phyloP scores from a whole-genome alignment of 768 basidiomycete genomes.

The Clavulina sp. region DNA sequence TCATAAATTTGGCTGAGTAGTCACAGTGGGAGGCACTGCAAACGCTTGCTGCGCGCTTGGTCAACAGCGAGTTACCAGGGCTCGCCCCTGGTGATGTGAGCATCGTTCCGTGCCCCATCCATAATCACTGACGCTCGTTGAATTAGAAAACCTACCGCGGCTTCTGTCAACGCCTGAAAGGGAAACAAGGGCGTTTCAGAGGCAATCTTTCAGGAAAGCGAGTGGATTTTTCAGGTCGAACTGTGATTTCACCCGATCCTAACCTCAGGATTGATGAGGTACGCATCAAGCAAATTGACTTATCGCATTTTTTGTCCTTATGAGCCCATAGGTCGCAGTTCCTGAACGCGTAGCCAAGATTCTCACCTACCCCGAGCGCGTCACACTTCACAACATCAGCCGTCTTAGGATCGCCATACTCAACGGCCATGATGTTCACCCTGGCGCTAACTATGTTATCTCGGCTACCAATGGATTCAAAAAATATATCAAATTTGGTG shows the following conservation, averaged over 20 bases:
- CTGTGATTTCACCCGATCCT: constrained; percentile 98
- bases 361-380: constrained; percentile 90
- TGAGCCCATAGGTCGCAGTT: constrained; percentile 48
- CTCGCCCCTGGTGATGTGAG: constrained; percentile 53
- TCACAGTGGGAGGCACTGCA: constrained; percentile 99
- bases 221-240: constrained; percentile 95
- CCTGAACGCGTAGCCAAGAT: constrained; percentile 91
- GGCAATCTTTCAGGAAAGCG: constrained; percentile 98
- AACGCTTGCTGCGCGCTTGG: constrained; percentile 88
- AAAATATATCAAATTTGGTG: constrained; percentile 79
- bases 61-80: constrained; percentile 94
- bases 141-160: constrained; percentile 93
- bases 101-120: background rate
- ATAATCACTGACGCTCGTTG: constrained; percentile 8
- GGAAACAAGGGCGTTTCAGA: constrained; percentile 96
- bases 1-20: constrained; percentile 22
- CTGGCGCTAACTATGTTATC: constrained; percentile 89
- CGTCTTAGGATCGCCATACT: constrained; percentile 54
- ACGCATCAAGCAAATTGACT: constrained; percentile 3
- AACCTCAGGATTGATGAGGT: constrained; percentile 94
- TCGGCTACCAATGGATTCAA: constrained; percentile 62
- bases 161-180: constrained; percentile 94
- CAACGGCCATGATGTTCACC: constrained; percentile 81
- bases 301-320: background rate
- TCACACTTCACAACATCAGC: constrained; percentile 80